Evolutionary conservation across 2,329 filamentous ascomycete species (phyloP).

Genomic region (Cryphonectria carpinicola): DNA sequence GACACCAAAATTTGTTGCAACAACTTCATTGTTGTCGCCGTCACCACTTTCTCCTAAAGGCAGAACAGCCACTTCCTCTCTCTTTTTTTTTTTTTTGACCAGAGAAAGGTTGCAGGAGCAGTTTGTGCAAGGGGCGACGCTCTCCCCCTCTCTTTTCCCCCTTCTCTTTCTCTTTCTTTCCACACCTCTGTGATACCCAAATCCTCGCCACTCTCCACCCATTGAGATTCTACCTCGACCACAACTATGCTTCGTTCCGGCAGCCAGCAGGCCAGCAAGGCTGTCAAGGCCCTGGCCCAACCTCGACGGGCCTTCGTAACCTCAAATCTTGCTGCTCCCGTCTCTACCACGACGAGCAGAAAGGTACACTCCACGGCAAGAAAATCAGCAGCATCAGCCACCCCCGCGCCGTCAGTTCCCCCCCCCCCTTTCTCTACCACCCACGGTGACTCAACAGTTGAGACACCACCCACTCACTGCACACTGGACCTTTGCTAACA

Average conservation of each 20-base stretch:
- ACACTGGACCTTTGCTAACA: conserved; percentile 32
- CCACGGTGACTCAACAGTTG: conserved; percentile 33
- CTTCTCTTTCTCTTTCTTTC: conserved; percentile 1
- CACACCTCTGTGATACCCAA: conserved; percentile 14
- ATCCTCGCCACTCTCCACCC: conserved; percentile 5
- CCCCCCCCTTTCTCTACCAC: no score
- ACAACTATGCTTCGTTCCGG: conserved; percentile 51
- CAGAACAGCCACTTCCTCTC: neutral
- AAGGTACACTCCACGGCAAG: conserved; percentile 48
- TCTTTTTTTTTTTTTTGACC: no score
- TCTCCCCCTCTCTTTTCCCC: conserved; percentile 11
- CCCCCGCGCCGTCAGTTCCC: conserved; percentile 30
- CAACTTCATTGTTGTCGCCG: conserved; percentile 1
- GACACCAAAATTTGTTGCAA: neutral
- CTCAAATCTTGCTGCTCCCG: conserved; percentile 42
- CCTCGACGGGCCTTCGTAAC: conserved; percentile 47
- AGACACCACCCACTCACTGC: neutral
- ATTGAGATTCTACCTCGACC: conserved; percentile 8
- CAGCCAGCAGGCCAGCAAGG: conserved; percentile 50
- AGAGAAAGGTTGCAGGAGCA: neutral
- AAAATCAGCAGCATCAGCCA: conserved; percentile 46
- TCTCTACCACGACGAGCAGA: conserved; percentile 39
- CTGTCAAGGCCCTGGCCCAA: conserved; percentile 41
- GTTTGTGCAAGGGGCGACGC: neutral
- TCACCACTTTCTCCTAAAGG: neutral